Base-by-base conservation (phyloP, 495 filamentous ascomycete genomes). In the Cetradonia linearis region DNA sequence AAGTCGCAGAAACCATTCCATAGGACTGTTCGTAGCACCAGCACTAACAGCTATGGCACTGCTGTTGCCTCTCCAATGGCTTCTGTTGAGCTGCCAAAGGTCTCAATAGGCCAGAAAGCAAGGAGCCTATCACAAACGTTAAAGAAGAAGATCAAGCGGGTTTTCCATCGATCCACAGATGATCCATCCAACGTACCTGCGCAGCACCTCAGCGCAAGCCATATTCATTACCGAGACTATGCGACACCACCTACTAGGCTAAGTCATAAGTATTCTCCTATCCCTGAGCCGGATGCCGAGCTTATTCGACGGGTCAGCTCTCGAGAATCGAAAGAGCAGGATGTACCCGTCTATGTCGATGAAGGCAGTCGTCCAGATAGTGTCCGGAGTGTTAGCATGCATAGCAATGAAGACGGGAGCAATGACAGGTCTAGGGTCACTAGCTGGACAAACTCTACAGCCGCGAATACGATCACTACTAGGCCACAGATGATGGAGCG, bases 361-460 rank as follows among this genome's bases (percentile, higher is more conserved):
- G 64, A 76, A 38, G 70, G 64, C 37, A 79, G 76, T 14, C 71
- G 70, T 25, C 66, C 73, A 59, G 79, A 78, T 18, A 84, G 81
- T 59, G 63, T 83, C 18, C 74, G 77, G 40, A 82, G 77, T 55
- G 66, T 74, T 9, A 70, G 68, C 61, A 54, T n/a, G 9, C 33
- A 31, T 23, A 84, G 78, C 64, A 76, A 72, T 31, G 70, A 68
- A 55, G 81, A 70, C 62, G 57, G 77, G 11, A 76, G 72, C 27
- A 79, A 82, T 28, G 79, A 81, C 20, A 79, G 73, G 54, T 89
- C 87, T 56, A 77, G 85, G 18, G 79, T 90, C 42, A 90, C 86
- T 16, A 92, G 88, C 67, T 90, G 87, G 88, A 78, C 80, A 5
- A 78, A 85, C 64, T 91, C 81, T 2, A 81, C 77, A 0, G 71